Evolutionary conservation across 139 green algal genomes (phyloP).

Genomic region (Picochlorum sp.): DNA sequence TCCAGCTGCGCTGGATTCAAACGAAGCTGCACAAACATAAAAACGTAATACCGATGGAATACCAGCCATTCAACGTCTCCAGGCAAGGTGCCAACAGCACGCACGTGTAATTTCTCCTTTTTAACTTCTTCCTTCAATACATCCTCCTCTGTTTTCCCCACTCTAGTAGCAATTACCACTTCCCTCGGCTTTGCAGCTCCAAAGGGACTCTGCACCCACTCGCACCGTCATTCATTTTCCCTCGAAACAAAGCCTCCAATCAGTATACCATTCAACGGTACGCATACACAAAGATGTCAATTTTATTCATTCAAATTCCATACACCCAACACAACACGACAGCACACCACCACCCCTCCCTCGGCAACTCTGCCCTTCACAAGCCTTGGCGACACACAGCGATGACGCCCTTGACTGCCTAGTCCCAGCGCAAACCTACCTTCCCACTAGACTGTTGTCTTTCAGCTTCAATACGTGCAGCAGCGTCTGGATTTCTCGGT

Average conservation of each 20-base stretch:
- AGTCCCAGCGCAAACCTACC: no score
- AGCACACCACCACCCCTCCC: no score
- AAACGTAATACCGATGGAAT: background rate
- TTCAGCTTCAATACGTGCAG: slow-evolving; percentile 13
- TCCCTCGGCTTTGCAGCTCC: slow-evolving; percentile 63
- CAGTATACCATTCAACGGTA: no score
- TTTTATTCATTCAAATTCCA: no score
- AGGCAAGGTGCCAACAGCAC: background rate
- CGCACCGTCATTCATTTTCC: no score
- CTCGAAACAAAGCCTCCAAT: no score
- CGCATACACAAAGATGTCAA: no score
- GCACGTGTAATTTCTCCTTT: slow-evolving; percentile 51
- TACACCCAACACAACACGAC: no score
- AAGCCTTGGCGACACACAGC: background rate
- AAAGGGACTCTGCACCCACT: slow-evolving; percentile 46
- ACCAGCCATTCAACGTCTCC: background rate
- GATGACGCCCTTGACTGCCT: slow-evolving; percentile 2
- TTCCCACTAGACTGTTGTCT: background rate
- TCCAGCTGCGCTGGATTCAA: slow-evolving; percentile 46
- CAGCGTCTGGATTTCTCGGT: slow-evolving; percentile 12
- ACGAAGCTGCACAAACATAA: slow-evolving; percentile 34
- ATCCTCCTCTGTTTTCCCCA: slow-evolving; percentile 60
- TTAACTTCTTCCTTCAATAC: slow-evolving; percentile 54
- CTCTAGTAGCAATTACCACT: slow-evolving; percentile 36
- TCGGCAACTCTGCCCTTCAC: no score